Conservation (phyloP, 805 yeast species). For the Cephaloascus albidus region DNA sequence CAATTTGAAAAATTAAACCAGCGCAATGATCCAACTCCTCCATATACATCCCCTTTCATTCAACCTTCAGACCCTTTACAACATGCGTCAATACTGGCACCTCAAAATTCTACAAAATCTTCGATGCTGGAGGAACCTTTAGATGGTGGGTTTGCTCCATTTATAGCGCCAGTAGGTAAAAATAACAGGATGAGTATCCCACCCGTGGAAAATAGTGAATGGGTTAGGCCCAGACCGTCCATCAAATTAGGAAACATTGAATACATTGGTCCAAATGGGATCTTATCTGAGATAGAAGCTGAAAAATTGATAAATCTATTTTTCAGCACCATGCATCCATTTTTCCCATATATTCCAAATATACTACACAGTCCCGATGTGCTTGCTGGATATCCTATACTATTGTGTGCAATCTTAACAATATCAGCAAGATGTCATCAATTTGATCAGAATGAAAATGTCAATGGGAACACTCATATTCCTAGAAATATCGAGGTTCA, state of each 20-base stretch:
- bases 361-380: slow-evolving; percentile 59
- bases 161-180: not conserved
- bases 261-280: slow-evolving; percentile 48
- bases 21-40: not conserved
- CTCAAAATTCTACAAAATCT: not conserved
- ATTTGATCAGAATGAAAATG: slow-evolving; percentile 28
- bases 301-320: slow-evolving; percentile 47
- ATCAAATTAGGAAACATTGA: slow-evolving; percentile 48
- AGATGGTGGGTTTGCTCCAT: not conserved
- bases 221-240: slow-evolving; percentile 37
- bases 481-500: slow-evolving; percentile 56
- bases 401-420: slow-evolving; percentile 73
- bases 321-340: slow-evolving; percentile 78
- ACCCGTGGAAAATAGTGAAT: slow-evolving; percentile 27
- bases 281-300: slow-evolving; percentile 59
- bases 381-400: slow-evolving; percentile 70
- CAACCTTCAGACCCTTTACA: no score
- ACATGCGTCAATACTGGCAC: no score
- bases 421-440: slow-evolving; percentile 72
- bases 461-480: slow-evolving; percentile 12
- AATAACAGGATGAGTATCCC: slow-evolving; percentile 28
- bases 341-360: slow-evolving; percentile 77
- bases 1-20: slow-evolving; percentile 26
- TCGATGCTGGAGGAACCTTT: not conserved
- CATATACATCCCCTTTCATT: not conserved